Evolutionary conservation across 257 asterid species (phyloP).

Genomic region (Jasminum sambac): DNA sequence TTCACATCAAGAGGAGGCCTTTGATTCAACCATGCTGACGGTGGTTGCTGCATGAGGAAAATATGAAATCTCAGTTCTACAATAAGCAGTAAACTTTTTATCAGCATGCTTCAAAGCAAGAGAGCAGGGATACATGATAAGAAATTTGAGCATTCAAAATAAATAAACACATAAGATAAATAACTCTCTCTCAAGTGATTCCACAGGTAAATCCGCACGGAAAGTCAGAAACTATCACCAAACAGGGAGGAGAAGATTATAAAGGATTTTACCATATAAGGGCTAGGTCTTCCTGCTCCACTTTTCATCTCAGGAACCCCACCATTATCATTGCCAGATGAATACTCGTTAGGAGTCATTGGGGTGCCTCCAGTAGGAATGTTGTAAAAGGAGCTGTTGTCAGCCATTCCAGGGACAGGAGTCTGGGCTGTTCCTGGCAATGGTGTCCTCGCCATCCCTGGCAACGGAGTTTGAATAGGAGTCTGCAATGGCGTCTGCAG

Average conservation of each 20-base stretch:
- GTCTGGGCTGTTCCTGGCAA: conserved; percentile 71
- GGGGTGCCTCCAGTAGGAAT: conserved; percentile 90
- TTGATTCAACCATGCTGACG: conserved; percentile 79
- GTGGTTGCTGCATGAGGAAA: conserved; percentile 74
- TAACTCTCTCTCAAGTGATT: neutral
- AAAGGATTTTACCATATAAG: conserved; percentile 58
- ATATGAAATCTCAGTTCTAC: conserved; percentile 25
- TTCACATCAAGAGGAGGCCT: conserved; percentile 95
- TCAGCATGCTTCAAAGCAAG: conserved; percentile 9
- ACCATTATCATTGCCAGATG: conserved; percentile 53
- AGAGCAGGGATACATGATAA: neutral
- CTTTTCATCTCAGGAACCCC: conserved; percentile 51
- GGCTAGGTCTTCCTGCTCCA: conserved; percentile 77
- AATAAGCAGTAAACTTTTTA: neutral
- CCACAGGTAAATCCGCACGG: conserved; percentile 3
- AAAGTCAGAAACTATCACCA: conserved; percentile 18
- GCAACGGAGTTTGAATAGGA: conserved; percentile 54
- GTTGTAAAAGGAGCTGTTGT: conserved; percentile 62
- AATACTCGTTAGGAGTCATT: conserved; percentile 68
- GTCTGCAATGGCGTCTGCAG: conserved; percentile 60
- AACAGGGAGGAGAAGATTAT: conserved; percentile 7
- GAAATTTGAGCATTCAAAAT: neutral
- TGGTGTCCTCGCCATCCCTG: conserved; percentile 74
- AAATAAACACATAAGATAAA: neutral
- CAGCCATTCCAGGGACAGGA: conserved; percentile 72